These are phyloP conservation scores for Malus hybrid DNA, from an alignment of 331 rosid species.

Conservation along the genomic window DNA sequence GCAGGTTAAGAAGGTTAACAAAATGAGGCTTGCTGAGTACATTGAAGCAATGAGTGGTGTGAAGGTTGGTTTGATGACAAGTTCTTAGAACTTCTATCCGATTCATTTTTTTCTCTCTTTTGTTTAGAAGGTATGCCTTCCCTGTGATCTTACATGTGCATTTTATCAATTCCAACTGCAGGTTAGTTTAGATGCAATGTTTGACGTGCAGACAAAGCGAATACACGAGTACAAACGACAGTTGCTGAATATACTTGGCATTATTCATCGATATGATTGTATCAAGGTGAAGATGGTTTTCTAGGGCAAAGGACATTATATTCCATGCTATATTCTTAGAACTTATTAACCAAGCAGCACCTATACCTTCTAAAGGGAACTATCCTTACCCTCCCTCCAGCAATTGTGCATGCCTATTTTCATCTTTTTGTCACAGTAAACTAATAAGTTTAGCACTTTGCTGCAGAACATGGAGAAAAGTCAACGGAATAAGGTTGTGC, in stretches of 20 bases:
- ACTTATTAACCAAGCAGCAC: background rate
- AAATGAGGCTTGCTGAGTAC: conserved; percentile 75
- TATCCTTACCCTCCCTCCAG: background rate
- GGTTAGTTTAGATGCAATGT: conserved; percentile 83
- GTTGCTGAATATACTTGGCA: conserved; percentile 66
- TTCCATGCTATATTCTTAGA: background rate
- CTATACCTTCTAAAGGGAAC: background rate
- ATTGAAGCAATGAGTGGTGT: conserved; percentile 66
- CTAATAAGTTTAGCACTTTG: background rate
- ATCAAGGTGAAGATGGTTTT: conserved; percentile 46
- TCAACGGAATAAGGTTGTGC: conserved; percentile 56
- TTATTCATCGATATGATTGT: conserved; percentile 69
- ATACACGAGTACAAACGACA: conserved; percentile 81
- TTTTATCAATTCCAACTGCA: conserved; percentile 25
- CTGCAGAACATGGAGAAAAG: conserved; percentile 53
- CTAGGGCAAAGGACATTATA: conserved; percentile 4
- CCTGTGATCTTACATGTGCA: conserved; percentile 9
- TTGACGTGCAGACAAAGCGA: conserved; percentile 76
- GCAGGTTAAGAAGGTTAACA: conserved; percentile 61
- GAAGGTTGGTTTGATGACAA: conserved; percentile 38
- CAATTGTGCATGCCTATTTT: background rate
- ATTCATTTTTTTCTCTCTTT: conserved; percentile 5
- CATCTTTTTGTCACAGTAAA: background rate
- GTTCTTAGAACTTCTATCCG: background rate
- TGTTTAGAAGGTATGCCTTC: background rate